These are phyloP conservation scores for Helicosporidium sp. DNA, from an alignment of 139 green algal genomes.

Conservation along the genomic window DNA sequence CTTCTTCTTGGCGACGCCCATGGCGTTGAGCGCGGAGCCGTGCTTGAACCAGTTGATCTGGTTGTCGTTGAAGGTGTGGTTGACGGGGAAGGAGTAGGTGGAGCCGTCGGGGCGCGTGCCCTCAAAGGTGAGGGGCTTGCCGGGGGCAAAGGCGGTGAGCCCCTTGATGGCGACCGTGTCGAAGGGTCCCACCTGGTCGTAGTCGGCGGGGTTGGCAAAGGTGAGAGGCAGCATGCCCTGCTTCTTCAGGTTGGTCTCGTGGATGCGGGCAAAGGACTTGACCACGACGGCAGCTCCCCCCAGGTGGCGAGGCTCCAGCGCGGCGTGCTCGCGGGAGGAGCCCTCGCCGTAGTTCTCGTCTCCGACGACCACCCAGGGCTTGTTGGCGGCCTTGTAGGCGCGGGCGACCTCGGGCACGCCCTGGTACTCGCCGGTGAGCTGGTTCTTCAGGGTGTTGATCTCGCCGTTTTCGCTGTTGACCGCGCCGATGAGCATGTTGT, in stretches of 20 bases:
- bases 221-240: slow-evolving; percentile 72
- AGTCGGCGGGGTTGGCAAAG: slow-evolving; percentile 75
- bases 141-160: slow-evolving; percentile 54
- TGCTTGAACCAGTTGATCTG: slow-evolving; percentile 87
- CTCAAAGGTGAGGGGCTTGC: slow-evolving; percentile 53
- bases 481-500: slow-evolving; percentile 93
- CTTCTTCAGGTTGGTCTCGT: slow-evolving; percentile 97
- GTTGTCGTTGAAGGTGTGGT: slow-evolving; percentile 92
- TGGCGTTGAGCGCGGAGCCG: slow-evolving; percentile 73
- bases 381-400: slow-evolving; percentile 63
- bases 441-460: slow-evolving; percentile 53
- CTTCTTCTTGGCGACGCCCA: slow-evolving; percentile 32
- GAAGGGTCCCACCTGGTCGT: slow-evolving; percentile 61
- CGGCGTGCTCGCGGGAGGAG: slow-evolving; percentile 71
- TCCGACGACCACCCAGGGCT: slow-evolving; percentile 69
- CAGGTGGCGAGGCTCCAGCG: slow-evolving; percentile 83
- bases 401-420: slow-evolving; percentile 42
- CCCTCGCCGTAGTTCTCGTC: slow-evolving; percentile 89
- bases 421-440: slow-evolving; percentile 37
- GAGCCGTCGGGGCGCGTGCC: slow-evolving; percentile 58
- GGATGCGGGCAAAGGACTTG: slow-evolving; percentile 88
- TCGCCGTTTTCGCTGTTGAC: slow-evolving; percentile 75
- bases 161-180: slow-evolving; percentile 62
- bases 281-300: slow-evolving; percentile 72
- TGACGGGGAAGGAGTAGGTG: slow-evolving; percentile 63